phyloP scores from a whole-genome alignment of 148 eudicot species.

The Simmondsia chinensis region DNA sequence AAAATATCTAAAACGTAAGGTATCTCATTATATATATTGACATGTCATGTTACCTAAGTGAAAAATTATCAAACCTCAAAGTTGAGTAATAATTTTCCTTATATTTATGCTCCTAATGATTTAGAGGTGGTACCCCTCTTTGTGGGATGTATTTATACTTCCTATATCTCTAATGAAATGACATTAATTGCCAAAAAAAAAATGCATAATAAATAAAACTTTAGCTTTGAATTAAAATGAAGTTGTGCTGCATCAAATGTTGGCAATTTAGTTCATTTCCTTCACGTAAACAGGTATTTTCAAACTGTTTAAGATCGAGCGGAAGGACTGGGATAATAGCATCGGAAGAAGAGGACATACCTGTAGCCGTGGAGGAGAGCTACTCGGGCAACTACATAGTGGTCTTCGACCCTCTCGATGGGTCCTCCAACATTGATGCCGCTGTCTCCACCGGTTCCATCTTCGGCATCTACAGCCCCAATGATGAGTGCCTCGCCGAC shows the following conservation, averaged over 20 bases:
- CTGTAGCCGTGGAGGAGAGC: conserved; percentile 98
- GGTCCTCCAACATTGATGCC: conserved; percentile 98
- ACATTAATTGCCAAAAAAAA: too few species aligned
- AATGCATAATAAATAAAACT: too few species aligned
- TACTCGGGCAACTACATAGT: conserved; percentile 98
- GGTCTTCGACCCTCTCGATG: conserved; percentile 96
- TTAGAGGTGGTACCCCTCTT: too few species aligned
- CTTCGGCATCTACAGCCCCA: conserved; percentile 96
- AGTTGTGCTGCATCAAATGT: background rate
- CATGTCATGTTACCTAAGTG: too few species aligned
- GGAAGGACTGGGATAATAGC: conserved; percentile 98
- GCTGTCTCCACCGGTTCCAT: conserved; percentile 98
- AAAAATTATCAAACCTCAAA: too few species aligned
- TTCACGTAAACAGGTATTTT: conserved; percentile 56
- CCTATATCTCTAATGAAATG: too few species aligned
- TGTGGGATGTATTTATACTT: too few species aligned
- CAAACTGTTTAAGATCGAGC: conserved; percentile 82
- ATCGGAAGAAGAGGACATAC: conserved; percentile 98
- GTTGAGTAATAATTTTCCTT: too few species aligned
- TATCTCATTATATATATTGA: too few species aligned
- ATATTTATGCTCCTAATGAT: too few species aligned
- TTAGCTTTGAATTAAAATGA: too few species aligned
- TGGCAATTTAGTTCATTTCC: background rate
- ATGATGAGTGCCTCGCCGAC: conserved; percentile 84
- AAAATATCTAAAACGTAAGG: too few species aligned